These are phyloP conservation scores for Hibiscus trionum DNA, from an alignment of 345 rosid species.

Conservation along the genomic window DNA sequence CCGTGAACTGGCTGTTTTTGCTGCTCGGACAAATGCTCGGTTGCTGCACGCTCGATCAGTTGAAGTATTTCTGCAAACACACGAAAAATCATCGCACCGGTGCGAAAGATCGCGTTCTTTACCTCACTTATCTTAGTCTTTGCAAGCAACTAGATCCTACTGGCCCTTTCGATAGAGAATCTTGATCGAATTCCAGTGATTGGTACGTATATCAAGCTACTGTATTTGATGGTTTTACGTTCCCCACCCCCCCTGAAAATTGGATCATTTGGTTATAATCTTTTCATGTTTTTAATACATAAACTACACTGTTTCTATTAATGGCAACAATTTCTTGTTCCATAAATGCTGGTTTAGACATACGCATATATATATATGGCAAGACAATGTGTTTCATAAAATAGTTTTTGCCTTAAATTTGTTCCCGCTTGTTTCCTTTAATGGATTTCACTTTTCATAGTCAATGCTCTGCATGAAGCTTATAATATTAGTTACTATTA, in stretches of 20 bases:
- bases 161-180: slow-evolving; percentile 33
- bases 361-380: background rate
- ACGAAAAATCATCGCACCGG: slow-evolving; percentile 69
- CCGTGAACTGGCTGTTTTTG: slow-evolving; percentile 81
- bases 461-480: too few species aligned
- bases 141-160: slow-evolving; percentile 65
- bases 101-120: slow-evolving; percentile 76
- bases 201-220: background rate
- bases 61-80: slow-evolving; percentile 87
- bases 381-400: slow-evolving; percentile 1
- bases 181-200: too few species aligned
- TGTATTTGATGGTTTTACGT: background rate
- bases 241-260: too few species aligned
- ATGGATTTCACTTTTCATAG: background rate
- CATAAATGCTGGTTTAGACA: background rate
- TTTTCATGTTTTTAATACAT: background rate
- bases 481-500: too few species aligned
- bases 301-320: background rate
- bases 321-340: background rate
- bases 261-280: too few species aligned
- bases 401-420: background rate
- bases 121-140: slow-evolving; percentile 48
- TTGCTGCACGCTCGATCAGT: slow-evolving; percentile 56
- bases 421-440: background rate
- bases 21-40: slow-evolving; percentile 68